These are phyloP conservation scores for Cladosporium sp. DNA, from an alignment of 2,329 filamentous ascomycete genomes.

Conservation along the genomic window DNA sequence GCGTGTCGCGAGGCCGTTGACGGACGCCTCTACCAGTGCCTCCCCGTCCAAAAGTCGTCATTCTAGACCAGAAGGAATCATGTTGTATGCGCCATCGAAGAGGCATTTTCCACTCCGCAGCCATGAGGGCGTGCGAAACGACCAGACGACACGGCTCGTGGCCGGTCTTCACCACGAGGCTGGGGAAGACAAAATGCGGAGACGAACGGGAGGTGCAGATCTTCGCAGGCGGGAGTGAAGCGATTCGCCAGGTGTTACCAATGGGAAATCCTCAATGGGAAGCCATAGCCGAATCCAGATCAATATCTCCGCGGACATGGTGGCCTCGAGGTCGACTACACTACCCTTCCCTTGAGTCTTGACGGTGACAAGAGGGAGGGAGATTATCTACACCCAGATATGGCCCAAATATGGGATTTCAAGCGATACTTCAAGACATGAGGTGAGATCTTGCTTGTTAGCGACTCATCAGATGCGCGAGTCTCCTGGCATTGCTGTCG, in stretches of 20 bases:
- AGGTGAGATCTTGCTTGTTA: too few relatives aligned
- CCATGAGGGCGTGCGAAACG: neutral
- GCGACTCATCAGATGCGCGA: too few relatives aligned
- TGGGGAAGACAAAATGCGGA: neutral
- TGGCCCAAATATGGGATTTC: too few relatives aligned
- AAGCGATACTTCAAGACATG: too few relatives aligned
- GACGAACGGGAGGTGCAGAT: constrained; percentile 2
- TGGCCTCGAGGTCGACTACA: too few relatives aligned
- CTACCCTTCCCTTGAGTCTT: too few relatives aligned
- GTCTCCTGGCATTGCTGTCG: too few relatives aligned
- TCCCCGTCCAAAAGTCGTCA: neutral
- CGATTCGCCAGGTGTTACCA: constrained; percentile 4
- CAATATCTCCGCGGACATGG: too few relatives aligned
- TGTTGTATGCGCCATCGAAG: neutral
- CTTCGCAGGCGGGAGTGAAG: neutral
- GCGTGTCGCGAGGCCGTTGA: neutral
- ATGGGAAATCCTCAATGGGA: too few relatives aligned
- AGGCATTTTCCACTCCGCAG: neutral
- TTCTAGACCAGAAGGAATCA: neutral
- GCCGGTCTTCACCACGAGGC: neutral
- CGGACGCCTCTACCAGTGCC: neutral
- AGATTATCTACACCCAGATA: too few relatives aligned
- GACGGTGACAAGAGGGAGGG: too few relatives aligned
- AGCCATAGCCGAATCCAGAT: too few relatives aligned
- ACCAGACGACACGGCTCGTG: neutral